phyloP scores from a whole-genome alignment of 2,329 filamentous ascomycete species.

The Claviceps spartinae region DNA sequence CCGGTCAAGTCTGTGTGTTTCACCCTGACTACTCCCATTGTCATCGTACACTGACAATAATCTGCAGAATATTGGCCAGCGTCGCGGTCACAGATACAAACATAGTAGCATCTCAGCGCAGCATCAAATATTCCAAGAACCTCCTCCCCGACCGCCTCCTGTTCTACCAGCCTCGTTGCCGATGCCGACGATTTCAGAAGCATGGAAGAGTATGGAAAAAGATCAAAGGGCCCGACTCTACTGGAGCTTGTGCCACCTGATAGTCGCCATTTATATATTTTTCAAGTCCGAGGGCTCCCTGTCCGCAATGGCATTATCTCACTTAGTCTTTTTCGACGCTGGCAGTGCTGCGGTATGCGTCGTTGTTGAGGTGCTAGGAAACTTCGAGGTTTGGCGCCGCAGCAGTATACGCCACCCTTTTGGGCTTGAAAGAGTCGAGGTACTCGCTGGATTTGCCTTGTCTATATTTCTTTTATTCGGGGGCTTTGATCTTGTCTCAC shows the following conservation, averaged over 20 bases:
- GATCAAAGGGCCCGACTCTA: constrained; percentile 72
- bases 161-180: constrained; percentile 85
- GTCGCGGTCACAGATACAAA: constrained; percentile 93
- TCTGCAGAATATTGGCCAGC: constrained; percentile 67
- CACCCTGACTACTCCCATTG: neutral
- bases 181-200: constrained; percentile 78
- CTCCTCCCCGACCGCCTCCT: constrained; percentile 69
- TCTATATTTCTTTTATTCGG: constrained; percentile 95
- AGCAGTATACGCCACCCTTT: constrained; percentile 91
- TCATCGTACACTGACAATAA: neutral
- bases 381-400: constrained; percentile 95
- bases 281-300: constrained; percentile 76
- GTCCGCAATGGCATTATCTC: constrained; percentile 82
- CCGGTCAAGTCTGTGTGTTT: constrained; percentile 62
- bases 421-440: constrained; percentile 80
- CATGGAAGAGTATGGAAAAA: constrained; percentile 75
- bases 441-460: constrained; percentile 90
- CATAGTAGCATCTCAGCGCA: constrained; percentile 80
- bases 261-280: constrained; percentile 72
- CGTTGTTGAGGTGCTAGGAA: constrained; percentile 80
- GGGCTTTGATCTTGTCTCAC: constrained; percentile 86
- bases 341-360: constrained; percentile 85
- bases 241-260: constrained; percentile 83
- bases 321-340: constrained; percentile 90
- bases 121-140: constrained; percentile 93